Evolutionary conservation across 805 yeast species (phyloP).

Genomic region (Teunomyces cretensis): DNA sequence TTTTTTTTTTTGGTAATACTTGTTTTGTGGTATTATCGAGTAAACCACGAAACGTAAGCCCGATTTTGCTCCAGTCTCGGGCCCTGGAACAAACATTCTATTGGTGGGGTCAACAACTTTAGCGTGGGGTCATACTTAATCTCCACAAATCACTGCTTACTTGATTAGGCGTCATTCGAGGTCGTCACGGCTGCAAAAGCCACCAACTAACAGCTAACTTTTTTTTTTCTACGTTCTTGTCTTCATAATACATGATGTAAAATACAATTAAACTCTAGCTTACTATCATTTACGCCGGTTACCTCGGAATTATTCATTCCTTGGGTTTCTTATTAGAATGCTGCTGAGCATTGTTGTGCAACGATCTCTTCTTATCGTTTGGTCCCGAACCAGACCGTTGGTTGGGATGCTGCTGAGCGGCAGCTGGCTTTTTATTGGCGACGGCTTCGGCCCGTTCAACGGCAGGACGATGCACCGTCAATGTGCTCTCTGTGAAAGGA

Average conservation of each 20-base stretch:
- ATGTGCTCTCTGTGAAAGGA: constrained; percentile 28
- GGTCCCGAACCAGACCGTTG: not conserved
- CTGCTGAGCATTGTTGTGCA: constrained; percentile 1
- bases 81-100: no score
- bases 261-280: not conserved
- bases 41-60: no score
- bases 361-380: constrained; percentile 7
- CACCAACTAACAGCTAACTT: not conserved
- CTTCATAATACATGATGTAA: not conserved
- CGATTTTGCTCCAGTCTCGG: no score
- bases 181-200: not conserved
- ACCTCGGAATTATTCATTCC: not conserved
- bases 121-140: no score
- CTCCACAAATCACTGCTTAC: no score
- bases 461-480: constrained; percentile 32
- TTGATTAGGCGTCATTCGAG: no score
- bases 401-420: not conserved
- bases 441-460: constrained; percentile 11
- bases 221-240: not conserved
- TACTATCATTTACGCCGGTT: not conserved
- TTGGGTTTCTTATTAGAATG: constrained; percentile 5
- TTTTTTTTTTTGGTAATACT: no score
- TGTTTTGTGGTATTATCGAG: no score
- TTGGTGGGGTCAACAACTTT: no score
- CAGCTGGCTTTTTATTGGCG: not conserved